Base-by-base conservation (phyloP, 768 basidiomycete species). In the Leccinum truebloodii region DNA sequence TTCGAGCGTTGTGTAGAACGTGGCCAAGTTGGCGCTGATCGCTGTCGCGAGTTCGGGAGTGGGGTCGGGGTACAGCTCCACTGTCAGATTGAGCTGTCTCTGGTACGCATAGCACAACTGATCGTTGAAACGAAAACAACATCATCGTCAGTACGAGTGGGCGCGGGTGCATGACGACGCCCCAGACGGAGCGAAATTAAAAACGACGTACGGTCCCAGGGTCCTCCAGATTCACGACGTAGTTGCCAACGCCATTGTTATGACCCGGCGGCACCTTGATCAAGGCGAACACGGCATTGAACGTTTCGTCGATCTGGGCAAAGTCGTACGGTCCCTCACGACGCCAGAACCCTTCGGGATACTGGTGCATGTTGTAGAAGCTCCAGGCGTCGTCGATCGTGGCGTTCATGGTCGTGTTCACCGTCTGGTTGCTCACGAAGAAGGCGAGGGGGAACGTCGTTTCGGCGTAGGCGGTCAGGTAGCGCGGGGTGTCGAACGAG, bases 381-480 rank as follows among this genome's bases (percentile, higher is more conserved):
- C 64, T 68, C 34, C 61, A 58, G 12, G 69, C 69, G 6, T 61
- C 3, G 10, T 66, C 62, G 3, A 71, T 3, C 8, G 67, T 61
- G 14, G 8, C 51, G 18, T 62, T 63, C 3, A 60, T 20, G 12
- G 69, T 70, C 51, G 67, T 61, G 49, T 64, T 53, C 34, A 6
- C 54, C 8, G 64, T 69, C 34, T 68, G 69, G 49, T 69, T 65
- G 57, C 59, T 70, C 32, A 63, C 65, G 48, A 71, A 69, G 44
- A 71, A 71, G 9, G 64, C 67, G 12, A 71, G 58, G 2, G 69
- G 69, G n/a, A 69, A 71, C 0, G 63, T 69, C 1, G 63, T 59
- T 55, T 70, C 69, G 4, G 62, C 63, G 9, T 69, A 69, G 12
- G 63, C 69, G 3, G 69, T 64, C 1, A 67, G 51, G 53, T 13